phyloP scores from a whole-genome alignment of 257 asterid species.

The Apocynum venetum region DNA sequence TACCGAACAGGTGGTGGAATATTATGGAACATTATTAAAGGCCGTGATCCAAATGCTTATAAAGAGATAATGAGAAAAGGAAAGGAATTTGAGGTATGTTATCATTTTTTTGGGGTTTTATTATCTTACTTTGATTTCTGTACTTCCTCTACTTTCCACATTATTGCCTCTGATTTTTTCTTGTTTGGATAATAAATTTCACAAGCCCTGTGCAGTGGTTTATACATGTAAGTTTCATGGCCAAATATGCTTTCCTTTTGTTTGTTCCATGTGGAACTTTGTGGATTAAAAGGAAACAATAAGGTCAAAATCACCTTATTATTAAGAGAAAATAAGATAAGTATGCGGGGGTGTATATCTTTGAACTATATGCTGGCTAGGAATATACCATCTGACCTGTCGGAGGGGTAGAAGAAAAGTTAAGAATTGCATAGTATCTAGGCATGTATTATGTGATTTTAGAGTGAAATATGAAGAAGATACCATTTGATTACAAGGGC shows the following conservation, averaged over 20 bases:
- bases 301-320: background rate
- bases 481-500: background rate
- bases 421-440: background rate
- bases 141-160: background rate
- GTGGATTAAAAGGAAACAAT: background rate
- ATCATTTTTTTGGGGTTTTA: background rate
- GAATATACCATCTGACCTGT: background rate
- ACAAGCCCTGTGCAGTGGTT: background rate
- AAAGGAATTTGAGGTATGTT: slow-evolving; percentile 84
- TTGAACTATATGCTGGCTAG: background rate
- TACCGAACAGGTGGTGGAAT: slow-evolving; percentile 80
- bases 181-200: background rate
- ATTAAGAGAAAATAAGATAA: background rate
- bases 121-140: background rate
- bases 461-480: background rate
- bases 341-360: background rate
- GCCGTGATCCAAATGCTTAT: slow-evolving; percentile 84
- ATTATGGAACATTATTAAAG: slow-evolving; percentile 83
- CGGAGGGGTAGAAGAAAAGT: background rate
- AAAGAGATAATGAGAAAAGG: slow-evolving; percentile 88
- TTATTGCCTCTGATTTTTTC: background rate
- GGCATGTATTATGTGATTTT: background rate
- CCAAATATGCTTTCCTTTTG: background rate
- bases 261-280: background rate
- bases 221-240: background rate